Base-by-base conservation (phyloP, 2,329 filamentous ascomycete species). In the Neospermospora avenae region DNA sequence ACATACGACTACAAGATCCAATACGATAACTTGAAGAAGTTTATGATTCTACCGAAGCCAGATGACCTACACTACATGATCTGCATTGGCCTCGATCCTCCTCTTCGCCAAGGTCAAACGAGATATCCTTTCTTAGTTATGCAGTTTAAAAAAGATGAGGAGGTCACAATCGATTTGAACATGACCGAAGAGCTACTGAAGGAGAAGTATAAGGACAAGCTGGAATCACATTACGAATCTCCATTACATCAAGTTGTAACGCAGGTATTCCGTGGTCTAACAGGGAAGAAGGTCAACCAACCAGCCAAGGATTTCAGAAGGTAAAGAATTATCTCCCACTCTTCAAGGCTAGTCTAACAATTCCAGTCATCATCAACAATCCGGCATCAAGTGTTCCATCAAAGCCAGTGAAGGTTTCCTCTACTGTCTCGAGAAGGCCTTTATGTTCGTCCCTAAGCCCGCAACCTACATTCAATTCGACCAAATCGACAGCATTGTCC, bases 1-100 rank as follows among this genome's bases (percentile, higher is more conserved):
- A 99, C 95, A 24, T 99, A 99, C 80, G 96, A 99, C 79, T 99
- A 99, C 85, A 99, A 99, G 84, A 98, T 99, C 67, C 92, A 97
- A 75, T 99, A 97, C 77, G 91, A 97, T 60, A 86, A 88, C 53
- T 92, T 98, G 78, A 99, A 99, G 81, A 98, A 98, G 75, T 98
- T 98, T 74, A 97, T 99, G 87, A 84, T 98, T 31, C 85, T 99
- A 5, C 95, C 95, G 51, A 99, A 99, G 78, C 95, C 95, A n/a
- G 95, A 99, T 74, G 95, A 99, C 68, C 85, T 95, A 69, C 95
- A 99, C 74, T 93, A 90, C 67, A 89, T 99, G 79, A 91, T 99
- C 66, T 93, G 91, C 65, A 88, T 99, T 66, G 95, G 96, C 57
- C 81, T 99, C 37, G 95, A 99, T 71, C 95, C 95, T 24, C 95